Percentiles rank a stretch among this genome's conserved stretches.
phyloP scores from a whole-genome alignment of 1,139 yeast species.

The Yamadazyma spencermartinsiae region DNA sequence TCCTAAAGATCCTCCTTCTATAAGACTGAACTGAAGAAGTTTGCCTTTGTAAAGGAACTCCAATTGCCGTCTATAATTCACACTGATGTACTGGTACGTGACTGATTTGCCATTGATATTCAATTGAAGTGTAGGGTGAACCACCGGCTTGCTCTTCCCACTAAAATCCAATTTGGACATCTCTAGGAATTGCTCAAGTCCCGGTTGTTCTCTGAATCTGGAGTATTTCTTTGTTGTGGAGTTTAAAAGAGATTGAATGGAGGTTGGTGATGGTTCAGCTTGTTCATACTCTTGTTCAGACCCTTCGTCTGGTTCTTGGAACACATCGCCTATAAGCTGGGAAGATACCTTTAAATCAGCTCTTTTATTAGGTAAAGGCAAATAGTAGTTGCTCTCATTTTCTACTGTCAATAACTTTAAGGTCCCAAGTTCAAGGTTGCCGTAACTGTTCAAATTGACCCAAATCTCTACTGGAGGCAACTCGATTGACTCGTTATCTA shows the following conservation, averaged over 20 bases:
- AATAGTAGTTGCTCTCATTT: conserved; percentile 41
- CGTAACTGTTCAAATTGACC: conserved; percentile 43
- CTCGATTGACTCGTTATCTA: conserved; percentile 18
- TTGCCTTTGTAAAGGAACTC: conserved; percentile 36
- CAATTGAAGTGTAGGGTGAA: conserved; percentile 41
- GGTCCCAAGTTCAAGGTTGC: conserved; percentile 40
- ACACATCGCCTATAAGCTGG: conserved; percentile 38
- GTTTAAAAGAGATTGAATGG: conserved; percentile 18
- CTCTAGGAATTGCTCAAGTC: conserved; percentile 41
- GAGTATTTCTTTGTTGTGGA: conserved; percentile 34
- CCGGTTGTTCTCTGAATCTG: conserved; percentile 44
- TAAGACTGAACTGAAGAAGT: conserved; percentile 45
- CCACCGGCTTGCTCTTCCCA: conserved; percentile 32
- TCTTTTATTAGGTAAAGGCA: conserved; percentile 39
- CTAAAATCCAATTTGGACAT: conserved; percentile 40
- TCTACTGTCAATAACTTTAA: conserved; percentile 48
- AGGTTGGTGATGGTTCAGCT: too few species aligned
- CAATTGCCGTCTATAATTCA: conserved; percentile 44
- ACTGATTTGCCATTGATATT: conserved; percentile 35
- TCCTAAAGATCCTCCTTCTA: conserved; percentile 59
- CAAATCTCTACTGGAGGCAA: conserved; percentile 59
- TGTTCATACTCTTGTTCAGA: conserved; percentile 8
- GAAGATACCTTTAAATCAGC: conserved; percentile 50
- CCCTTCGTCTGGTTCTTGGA: conserved; percentile 13
- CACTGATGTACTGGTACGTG: conserved; percentile 43